Base-by-base conservation (phyloP, 495 filamentous ascomycete genomes). In the Penicillium turbatum region DNA sequence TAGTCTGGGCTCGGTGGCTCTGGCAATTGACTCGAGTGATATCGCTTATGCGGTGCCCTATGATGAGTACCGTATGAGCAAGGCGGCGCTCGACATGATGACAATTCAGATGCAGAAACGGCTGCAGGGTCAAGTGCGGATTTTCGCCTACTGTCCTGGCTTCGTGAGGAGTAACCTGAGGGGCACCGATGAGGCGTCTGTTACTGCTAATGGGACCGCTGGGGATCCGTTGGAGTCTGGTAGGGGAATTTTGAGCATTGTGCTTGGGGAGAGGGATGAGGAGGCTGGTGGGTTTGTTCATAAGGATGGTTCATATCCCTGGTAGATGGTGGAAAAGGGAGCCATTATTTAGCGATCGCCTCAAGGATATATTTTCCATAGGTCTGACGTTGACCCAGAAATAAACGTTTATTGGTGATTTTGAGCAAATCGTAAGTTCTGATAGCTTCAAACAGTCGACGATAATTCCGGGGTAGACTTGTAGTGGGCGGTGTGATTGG, bases 21-120 rank as follows among this genome's bases (percentile, higher is more conserved):
- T 67, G 13, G 63, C 70, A 12, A 17, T 63, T 0, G 68, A 77
- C 35, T 54, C 61, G 8, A 56, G 57, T 16, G 37, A 49, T 2
- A 55, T 48, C 3, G 1, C n/a, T 37, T 68, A 68, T 37, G 38
- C 54, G 11, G 29, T 50, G 2, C 16, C 58, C 0, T 62, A 35
- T 27, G 60, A 63, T 19, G 57, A 62, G 27, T 75, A 76, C 44
- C 62, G 73, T 2, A 58, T 62, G 30, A 74, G 71, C 54, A 77
- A 77, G 59, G 70, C 73, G 15, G 74, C 74, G 12, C 8, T 77
- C 45, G 71, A 75, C 40, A 75, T 75, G 74, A 39, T 71, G 40
- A 66, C 40, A 2, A 17, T 61, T 13, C 61, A 64, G 17, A 44
- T 53, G 40, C 42, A 58, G 16, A 61, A 58, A 51, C 48, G 43